phyloP scores from a whole-genome alignment of 208 protist genomes.

The Leishmania guyanensis region DNA sequence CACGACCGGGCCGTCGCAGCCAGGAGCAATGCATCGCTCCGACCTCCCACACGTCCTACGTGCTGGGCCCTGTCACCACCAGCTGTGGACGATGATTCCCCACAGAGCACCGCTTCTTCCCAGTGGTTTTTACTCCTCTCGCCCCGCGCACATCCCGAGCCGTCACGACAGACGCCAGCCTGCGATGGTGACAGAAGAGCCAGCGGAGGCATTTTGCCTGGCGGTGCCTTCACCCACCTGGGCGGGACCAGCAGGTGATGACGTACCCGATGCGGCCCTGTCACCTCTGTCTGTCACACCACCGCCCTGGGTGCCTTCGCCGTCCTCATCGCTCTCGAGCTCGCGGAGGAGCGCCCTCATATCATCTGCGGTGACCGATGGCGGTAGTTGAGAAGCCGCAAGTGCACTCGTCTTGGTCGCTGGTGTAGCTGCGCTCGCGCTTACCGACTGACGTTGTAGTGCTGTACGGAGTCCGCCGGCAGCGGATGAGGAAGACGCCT shows the following conservation, averaged over 20 bases:
- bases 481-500: background rate
- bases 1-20: background rate
- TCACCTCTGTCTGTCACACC: background rate
- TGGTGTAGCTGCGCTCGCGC: background rate
- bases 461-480: background rate
- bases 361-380: conserved; percentile 43
- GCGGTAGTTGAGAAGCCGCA: background rate
- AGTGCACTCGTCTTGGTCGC: background rate
- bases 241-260: background rate
- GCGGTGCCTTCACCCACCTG: background rate
- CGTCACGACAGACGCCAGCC: conserved; percentile 9
- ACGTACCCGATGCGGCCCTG: background rate
- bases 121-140: background rate
- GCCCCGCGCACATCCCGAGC: background rate
- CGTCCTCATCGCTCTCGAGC: conserved; percentile 26
- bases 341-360: conserved; percentile 64
- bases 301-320: background rate
- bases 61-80: background rate
- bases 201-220: background rate
- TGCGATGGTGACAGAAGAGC: background rate
- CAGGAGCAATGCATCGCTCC: background rate
- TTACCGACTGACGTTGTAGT: background rate
- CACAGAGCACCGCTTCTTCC: background rate
- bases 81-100: background rate
- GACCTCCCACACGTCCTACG: background rate